Conservation (phyloP, 2,329 filamentous ascomycete genomes). For the Sporothrix pallida region DNA sequence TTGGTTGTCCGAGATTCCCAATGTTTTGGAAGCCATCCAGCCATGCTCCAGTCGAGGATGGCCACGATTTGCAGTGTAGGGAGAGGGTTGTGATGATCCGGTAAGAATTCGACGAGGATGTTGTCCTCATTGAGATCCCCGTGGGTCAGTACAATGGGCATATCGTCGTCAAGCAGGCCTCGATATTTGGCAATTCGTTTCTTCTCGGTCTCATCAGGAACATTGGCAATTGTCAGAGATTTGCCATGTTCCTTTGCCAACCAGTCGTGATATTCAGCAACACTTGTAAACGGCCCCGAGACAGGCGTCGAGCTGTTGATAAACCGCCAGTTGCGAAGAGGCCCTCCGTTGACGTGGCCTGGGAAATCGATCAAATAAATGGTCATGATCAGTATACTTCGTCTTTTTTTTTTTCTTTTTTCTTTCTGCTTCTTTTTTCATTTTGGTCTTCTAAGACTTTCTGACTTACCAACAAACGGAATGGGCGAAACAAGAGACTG, state of each 20-base stretch:
- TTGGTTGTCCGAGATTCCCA: slow-evolving; percentile 40
- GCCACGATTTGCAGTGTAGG: slow-evolving; percentile 35
- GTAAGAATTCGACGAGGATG: neutral
- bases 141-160: slow-evolving; percentile 18
- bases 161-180: neutral
- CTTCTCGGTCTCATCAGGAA: too few relatives aligned
- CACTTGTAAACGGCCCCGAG: slow-evolving; percentile 40
- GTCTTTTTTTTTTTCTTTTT: too few relatives aligned
- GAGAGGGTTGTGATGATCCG: too few relatives aligned
- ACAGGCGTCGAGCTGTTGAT: slow-evolving; percentile 35
- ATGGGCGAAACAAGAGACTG: slow-evolving; percentile 26
- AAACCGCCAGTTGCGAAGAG: slow-evolving; percentile 39
- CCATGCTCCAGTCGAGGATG: slow-evolving; percentile 47
- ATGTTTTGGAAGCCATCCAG: slow-evolving; percentile 47
- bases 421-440: too few relatives aligned
- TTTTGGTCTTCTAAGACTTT: too few relatives aligned
- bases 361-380: neutral
- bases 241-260: slow-evolving; percentile 6
- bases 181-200: neutral
- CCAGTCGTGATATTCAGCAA: slow-evolving; percentile 43
- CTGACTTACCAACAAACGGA: slow-evolving; percentile 30
- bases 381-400: too few relatives aligned
- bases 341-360: slow-evolving; percentile 32
- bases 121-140: slow-evolving; percentile 9
- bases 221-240: neutral